These are phyloP conservation scores for Cochlearia excelsa DNA, from an alignment of 345 rosid genomes.

Conservation along the genomic window DNA sequence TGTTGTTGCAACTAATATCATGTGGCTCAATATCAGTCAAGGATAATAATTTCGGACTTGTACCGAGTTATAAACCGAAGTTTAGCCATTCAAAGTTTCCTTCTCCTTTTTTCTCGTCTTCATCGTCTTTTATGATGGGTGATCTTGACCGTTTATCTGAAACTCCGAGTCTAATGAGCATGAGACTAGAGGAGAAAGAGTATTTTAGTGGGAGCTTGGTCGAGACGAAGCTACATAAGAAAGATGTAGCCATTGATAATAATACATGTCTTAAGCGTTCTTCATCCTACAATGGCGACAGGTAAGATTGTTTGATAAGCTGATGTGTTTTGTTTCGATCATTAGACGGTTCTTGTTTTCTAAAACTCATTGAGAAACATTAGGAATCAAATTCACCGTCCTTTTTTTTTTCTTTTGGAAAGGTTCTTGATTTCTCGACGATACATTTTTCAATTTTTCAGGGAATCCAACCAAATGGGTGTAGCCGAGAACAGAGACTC, in stretches of 20 bases:
- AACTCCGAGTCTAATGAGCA: slow-evolving; percentile 67
- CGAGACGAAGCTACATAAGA: slow-evolving; percentile 61
- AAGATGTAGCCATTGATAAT: slow-evolving; percentile 40
- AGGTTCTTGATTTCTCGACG: not conserved
- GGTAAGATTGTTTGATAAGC: slow-evolving; percentile 42
- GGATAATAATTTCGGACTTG: slow-evolving; percentile 79
- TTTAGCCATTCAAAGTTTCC: slow-evolving; percentile 65
- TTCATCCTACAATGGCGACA: slow-evolving; percentile 92
- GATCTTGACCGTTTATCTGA: slow-evolving; percentile 82
- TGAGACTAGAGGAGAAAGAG: slow-evolving; percentile 80
- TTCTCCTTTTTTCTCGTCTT: slow-evolving; percentile 66
- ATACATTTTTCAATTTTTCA: slow-evolving; percentile 33
- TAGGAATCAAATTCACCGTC: not conserved
- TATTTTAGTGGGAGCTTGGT: slow-evolving; percentile 92
- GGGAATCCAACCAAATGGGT: slow-evolving; percentile 54
- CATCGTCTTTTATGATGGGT: slow-evolving; percentile 66
- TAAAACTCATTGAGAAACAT: not conserved
- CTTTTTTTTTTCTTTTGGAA: not conserved
- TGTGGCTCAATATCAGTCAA: slow-evolving; percentile 95
- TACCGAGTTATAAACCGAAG: slow-evolving; percentile 74
- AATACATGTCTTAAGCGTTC: slow-evolving; percentile 70
- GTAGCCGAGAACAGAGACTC: slow-evolving; percentile 46
- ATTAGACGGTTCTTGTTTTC: slow-evolving; percentile 4
- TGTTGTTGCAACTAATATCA: slow-evolving; percentile 90
- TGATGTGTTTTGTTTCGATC: slow-evolving; percentile 3